Base-by-base conservation (phyloP, 257 asterid species). In the Phtheirospermum japonicum region DNA sequence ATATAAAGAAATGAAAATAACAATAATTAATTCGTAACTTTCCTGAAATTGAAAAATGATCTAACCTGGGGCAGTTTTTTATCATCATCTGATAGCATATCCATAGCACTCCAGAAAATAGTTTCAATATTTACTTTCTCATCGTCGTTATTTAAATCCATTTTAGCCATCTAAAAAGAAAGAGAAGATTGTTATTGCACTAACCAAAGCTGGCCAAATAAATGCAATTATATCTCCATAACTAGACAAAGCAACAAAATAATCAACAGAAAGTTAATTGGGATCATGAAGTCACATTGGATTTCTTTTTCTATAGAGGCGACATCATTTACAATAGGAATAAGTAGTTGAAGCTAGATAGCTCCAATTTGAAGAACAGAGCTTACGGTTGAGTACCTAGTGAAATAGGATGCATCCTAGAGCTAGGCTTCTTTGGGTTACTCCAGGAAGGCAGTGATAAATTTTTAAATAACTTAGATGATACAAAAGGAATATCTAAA, bases 101-200 rank as follows among this genome's bases (percentile, higher is more conserved):
- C 97, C 99, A 93, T 93, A 59, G 99, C 99, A 80, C 96, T 89
- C 99, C 99, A 89, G 82, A 93, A 93, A 45, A 93, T 93, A 42
- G 84, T 93, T 73, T 93, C 99, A 9, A 74, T 71, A 72, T 79
- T 89, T 68, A 73, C 85, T 78, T 93, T 93, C 84, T 93, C 99
- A 72, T 89, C 88, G 13, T 93, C 99, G 65, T 70, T 69, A 52
- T 80, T 89, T 59, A 93, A 75, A 85, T 93, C 99, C 97, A 93
- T 63, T 77, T 87, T 89, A 50, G 99, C 88, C 99, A 93, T 93
- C 99, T 93, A 72, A 12, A 23, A 20, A 34, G 48, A 65, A 65
- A 50, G 49, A 45, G 72, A 61, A 61, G 55, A 65, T 28, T 52
- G 68, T 66, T 39, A 68, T n/a, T 63, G 51, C 2, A 67, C 49